Evolutionary conservation across 2,329 filamentous ascomycete species (phyloP).

Genomic region (Botrytis medusae): DNA sequence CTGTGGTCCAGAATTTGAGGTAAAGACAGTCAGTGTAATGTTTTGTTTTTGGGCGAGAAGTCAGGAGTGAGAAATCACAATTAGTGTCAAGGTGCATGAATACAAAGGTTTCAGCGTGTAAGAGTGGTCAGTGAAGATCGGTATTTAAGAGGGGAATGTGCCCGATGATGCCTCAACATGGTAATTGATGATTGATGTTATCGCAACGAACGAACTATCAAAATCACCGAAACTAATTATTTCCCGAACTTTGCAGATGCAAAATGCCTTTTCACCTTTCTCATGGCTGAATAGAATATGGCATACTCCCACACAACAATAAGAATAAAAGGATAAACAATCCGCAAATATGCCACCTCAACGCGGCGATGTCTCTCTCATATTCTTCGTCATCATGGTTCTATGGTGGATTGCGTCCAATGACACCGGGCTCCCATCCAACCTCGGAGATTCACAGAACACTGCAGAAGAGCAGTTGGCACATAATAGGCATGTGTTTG

Average conservation of each 20-base stretch:
- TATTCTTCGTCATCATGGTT: slow-evolving; percentile 37
- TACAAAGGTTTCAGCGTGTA: slow-evolving; percentile 3
- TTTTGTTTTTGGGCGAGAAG: neutral
- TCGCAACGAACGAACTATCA: neutral
- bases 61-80: neutral
- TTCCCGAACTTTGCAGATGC: neutral
- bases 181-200: neutral
- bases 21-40: neutral
- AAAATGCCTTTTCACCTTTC: neutral
- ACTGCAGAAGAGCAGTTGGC: slow-evolving; percentile 49
- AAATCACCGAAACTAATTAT: neutral
- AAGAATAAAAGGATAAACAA: neutral
- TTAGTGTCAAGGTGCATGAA: neutral
- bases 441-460: slow-evolving; percentile 46
- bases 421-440: slow-evolving; percentile 37
- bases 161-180: neutral
- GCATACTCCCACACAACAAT: neutral
- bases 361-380: slow-evolving; percentile 34
- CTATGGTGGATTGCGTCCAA: slow-evolving; percentile 39
- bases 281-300: slow-evolving; percentile 12
- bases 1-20: neutral
- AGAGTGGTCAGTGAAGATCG: slow-evolving; percentile 1
- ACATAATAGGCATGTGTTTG: slow-evolving; percentile 53
- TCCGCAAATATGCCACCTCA: slow-evolving; percentile 33
- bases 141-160: neutral